A percentile compares a stretch with the other conserved stretches of the same genome.
These are phyloP conservation scores for Xylariaceae sp. DNA, from an alignment of 2,329 filamentous ascomycete species.

Conservation along the genomic window DNA sequence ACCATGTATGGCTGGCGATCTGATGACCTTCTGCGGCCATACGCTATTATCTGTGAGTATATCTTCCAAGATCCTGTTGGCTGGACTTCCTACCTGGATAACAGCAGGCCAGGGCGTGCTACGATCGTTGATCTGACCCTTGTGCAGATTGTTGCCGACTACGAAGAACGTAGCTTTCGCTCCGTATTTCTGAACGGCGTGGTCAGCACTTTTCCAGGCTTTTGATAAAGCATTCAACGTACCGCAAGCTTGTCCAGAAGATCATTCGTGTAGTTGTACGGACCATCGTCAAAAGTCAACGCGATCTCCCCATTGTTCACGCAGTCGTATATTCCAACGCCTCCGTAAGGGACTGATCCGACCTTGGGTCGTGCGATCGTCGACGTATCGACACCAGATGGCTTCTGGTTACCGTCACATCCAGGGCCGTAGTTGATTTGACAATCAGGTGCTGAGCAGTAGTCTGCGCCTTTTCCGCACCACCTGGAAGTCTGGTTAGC, in stretches of 20 bases:
- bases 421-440: constrained; percentile 40
- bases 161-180: constrained; percentile 62
- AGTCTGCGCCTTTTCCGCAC: constrained; percentile 27
- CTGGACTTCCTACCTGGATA: constrained; percentile 25
- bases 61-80: background rate
- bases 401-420: constrained; percentile 44
- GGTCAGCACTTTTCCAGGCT: constrained; percentile 15
- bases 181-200: constrained; percentile 41
- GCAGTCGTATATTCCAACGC: constrained; percentile 46
- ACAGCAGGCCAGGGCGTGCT: constrained; percentile 30
- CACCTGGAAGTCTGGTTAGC: constrained; percentile 25
- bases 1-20: constrained; percentile 34
- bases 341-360: constrained; percentile 43
- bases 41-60: constrained; percentile 26
- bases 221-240: constrained; percentile 2
- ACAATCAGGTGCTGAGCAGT: constrained; percentile 31
- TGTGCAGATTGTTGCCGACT: constrained; percentile 47
- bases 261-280: constrained; percentile 52
- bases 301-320: constrained; percentile 51
- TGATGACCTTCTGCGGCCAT: constrained; percentile 34
- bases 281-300: constrained; percentile 60
- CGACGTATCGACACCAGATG: constrained; percentile 42
- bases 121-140: constrained; percentile 46
- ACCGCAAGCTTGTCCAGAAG: constrained; percentile 48
- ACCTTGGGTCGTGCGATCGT: constrained; percentile 40